Evolutionary conservation across 2,329 filamentous ascomycete species (phyloP).

Genomic region (Pleurostoma richardsiae): DNA sequence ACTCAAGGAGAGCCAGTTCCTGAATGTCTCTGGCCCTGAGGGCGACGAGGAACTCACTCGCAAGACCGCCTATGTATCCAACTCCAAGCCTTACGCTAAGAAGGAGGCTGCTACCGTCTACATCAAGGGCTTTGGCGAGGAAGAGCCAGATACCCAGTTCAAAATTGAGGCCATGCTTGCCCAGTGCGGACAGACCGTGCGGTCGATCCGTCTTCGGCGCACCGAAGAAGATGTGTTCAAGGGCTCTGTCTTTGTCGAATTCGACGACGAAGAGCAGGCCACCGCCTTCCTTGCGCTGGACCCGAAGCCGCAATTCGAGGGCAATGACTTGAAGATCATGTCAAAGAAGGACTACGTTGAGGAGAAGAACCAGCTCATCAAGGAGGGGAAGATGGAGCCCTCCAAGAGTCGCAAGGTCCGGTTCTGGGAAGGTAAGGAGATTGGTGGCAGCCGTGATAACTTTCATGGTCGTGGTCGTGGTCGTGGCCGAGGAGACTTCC

Average conservation of each 20-base stretch:
- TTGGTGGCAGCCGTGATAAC: conserved; percentile 11
- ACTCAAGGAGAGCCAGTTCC: conserved; percentile 67
- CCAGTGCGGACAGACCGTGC: conserved; percentile 66
- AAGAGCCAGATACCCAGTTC: conserved; percentile 80
- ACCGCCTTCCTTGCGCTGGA: conserved; percentile 77
- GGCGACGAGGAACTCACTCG: conserved; percentile 69
- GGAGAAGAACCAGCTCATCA: conserved; percentile 69
- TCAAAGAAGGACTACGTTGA: conserved; percentile 83
- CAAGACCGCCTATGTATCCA: conserved; percentile 63
- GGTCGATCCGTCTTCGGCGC: conserved; percentile 82
- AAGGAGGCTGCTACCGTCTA: conserved; percentile 75
- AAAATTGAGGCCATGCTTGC: conserved; percentile 91
- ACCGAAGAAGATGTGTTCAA: conserved; percentile 73
- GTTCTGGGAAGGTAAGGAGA: conserved; percentile 45
- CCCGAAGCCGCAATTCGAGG: conserved; percentile 80
- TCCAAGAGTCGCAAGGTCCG: conserved; percentile 33
- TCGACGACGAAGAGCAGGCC: conserved; percentile 71
- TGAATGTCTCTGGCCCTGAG: conserved; percentile 71
- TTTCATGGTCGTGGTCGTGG: conserved; percentile 16
- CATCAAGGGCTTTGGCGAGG: conserved; percentile 88
- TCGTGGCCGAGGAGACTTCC: conserved; percentile 25
- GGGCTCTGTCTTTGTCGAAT: conserved; percentile 94
- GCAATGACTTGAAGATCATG: conserved; percentile 73
- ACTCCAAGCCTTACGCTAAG: conserved; percentile 53
- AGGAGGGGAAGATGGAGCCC: conserved; percentile 63